phyloP scores from a whole-genome alignment of 2,329 filamentous ascomycete species.

The Botrytis galanthina region DNA sequence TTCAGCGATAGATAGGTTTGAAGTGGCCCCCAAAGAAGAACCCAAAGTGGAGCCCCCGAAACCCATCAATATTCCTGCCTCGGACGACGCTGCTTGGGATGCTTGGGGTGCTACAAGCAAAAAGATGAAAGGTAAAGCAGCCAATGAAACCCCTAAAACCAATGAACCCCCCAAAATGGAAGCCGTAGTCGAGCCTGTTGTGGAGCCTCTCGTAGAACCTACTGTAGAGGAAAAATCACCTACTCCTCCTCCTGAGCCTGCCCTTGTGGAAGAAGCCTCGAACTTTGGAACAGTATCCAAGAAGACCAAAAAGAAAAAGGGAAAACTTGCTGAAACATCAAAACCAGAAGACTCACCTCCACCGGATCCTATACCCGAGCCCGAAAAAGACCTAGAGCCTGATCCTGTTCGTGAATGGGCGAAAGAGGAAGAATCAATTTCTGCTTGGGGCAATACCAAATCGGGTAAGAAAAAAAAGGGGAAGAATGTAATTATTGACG shows the following conservation, averaged over 20 bases:
- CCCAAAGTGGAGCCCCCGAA: slow-evolving; percentile 30
- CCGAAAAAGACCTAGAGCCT: slow-evolving; percentile 41
- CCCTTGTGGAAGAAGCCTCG: slow-evolving; percentile 13
- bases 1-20: slow-evolving; percentile 18
- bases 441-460: slow-evolving; percentile 25
- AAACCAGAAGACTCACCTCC: slow-evolving; percentile 34
- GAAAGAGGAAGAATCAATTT: slow-evolving; percentile 25
- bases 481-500: slow-evolving; percentile 48
- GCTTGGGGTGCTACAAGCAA: slow-evolving; percentile 49
- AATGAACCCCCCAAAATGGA: slow-evolving; percentile 26
- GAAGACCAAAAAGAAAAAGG: slow-evolving; percentile 44
- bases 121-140: slow-evolving; percentile 42
- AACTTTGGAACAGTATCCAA: slow-evolving; percentile 50
- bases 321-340: slow-evolving; percentile 32
- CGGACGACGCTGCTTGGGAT: slow-evolving; percentile 52
- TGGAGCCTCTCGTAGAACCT: slow-evolving; percentile 43
- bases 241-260: background rate
- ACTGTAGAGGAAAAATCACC: slow-evolving; percentile 36
- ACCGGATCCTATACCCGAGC: slow-evolving; percentile 19
- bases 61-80: slow-evolving; percentile 30
- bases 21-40: slow-evolving; percentile 30
- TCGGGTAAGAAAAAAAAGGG: slow-evolving; percentile 46
- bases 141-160: slow-evolving; percentile 28
- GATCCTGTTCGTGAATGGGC: slow-evolving; percentile 22
- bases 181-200: slow-evolving; percentile 26